These are phyloP conservation scores for Aspergillus sclerotioniger DNA, from an alignment of 495 filamentous ascomycete genomes.

Conservation along the genomic window DNA sequence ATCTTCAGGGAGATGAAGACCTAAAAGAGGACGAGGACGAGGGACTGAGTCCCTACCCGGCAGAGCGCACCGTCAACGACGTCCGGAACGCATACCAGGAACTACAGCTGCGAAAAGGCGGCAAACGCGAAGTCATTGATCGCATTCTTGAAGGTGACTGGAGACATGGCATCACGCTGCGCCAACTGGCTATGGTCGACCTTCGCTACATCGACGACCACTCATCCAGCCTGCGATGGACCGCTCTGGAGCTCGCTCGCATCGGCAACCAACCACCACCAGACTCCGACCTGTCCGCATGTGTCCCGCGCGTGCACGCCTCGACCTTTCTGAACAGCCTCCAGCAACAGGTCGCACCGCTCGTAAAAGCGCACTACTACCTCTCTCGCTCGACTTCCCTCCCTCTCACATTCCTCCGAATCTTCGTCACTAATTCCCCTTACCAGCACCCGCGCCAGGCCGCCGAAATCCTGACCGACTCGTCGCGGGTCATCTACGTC, in stretches of 20 bases:
- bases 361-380: conserved; percentile 79
- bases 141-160: conserved; percentile 79
- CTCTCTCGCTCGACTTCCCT: conserved; percentile 61
- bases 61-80: conserved; percentile 58
- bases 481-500: conserved; percentile 67
- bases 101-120: conserved; percentile 57
- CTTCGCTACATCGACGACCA: conserved; percentile 76
- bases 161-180: conserved; percentile 71
- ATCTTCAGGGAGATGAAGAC: conserved; percentile 29
- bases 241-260: conserved; percentile 58
- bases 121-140: conserved; percentile 71
- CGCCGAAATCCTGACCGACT: conserved; percentile 43
- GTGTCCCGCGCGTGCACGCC: conserved; percentile 71
- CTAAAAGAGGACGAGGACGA: conserved; percentile 25
- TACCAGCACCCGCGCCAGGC: conserved; percentile 55
- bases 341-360: conserved; percentile 65
- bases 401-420: conserved; percentile 67
- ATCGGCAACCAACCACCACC: conserved; percentile 24
- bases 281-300: conserved; percentile 39
- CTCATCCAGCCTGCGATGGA: conserved; percentile 70
- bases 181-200: conserved; percentile 79
- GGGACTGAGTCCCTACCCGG: conserved; percentile 56
- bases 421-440: conserved; percentile 71
- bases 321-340: conserved; percentile 70
- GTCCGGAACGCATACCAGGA: conserved; percentile 61